Evolutionary conservation across 2,329 filamentous ascomycete genomes (phyloP), one percentile per base, ranked within the genome.

Genomic region (Hypoxylon sp.): DNA sequence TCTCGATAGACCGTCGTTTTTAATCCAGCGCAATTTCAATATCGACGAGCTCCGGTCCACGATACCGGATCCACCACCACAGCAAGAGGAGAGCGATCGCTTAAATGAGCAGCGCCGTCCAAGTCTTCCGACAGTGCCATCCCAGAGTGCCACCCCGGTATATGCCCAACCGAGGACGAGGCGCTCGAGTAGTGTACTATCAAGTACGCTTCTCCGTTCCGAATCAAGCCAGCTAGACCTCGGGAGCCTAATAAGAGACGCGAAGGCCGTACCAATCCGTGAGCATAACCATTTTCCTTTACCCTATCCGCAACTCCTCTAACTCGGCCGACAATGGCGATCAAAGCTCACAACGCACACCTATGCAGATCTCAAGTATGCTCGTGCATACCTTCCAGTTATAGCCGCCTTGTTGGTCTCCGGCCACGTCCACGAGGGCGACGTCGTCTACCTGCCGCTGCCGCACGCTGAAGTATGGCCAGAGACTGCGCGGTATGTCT

Each of bases 381-480:
- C 83, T 4, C 78, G 82, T 2, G 80, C 82, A 13, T 80, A 80
- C 65, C 80, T 89, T 2, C 88, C 88, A 1, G 82, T 87, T 0
- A 77, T 90, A 5, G 86, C 84, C 0, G 82, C 84, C 1, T 77
- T 90, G 51, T 84, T 91, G 70, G 79, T 86, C 35, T 88, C 86
- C 0, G 82, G 85, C 3, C 81, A 85, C 71, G 81, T 89, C 21
- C 77, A 78, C 13, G 80, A 81, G 24, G 84, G 86, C 29, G 88
- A 89, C 71, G 79, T 80, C 1, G 80, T 91, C 56, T 87, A 89
- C 69, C 78, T 90, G 8, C 87, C 88, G 0, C 70, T 91, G 60
- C 88, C 88, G 1, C 80, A 85, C 62, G 87, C 88, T 0, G 82
- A 84, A 55, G 84, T 80, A 6, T 91, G 88, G 88, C 73, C 76